Base-by-base conservation (phyloP, 176 grass and related monocot genomes). In the Bolboschoenus planiculmis region DNA sequence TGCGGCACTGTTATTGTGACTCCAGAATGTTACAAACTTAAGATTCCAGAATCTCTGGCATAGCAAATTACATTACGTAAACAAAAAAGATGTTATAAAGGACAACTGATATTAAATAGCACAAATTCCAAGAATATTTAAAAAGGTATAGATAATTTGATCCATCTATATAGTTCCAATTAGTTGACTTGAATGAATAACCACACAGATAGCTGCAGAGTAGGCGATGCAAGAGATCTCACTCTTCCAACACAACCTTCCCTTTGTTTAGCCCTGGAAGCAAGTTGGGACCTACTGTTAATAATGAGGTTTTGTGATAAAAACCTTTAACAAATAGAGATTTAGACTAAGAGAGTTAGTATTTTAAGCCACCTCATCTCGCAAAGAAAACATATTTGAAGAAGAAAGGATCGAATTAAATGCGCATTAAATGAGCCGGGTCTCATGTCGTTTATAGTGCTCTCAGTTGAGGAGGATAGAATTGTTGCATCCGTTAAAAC, bases 231-330 rank as follows among this genome's bases (percentile, higher is more conserved):
- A 64, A 35, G 30, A 34, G 60, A 64, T 0, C 56, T 3, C 56
- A 27, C 60, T n/a, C 13, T 39, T 39, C 2, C 0, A 68, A n/a
- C 35, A 68, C 2, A 68, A n/a, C 18, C 63, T 67, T 71, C 21
- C n/a, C 39, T 26, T 72, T 24, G 37, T 23, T 73, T 73, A 73
- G 14, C 36, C 37, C 68, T 4, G 18, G 40, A 73, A 73, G 42
- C 68, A 74, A 74, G 68, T 74, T 74, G 68, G 67, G 68, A 44
- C 68, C 68, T 74, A 46, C 68, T 74, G 3, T n/a, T 46, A 74
- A 47, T 74, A 74, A 74, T 47, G 68, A 74, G 40, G 68, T 74
- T 74, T 29, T 46, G 42, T 74, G 40, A 47, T 73, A 73, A 27
- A 47, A 73, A 13, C 23, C 10, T 42, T 24, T 36, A 34, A 71